These are phyloP conservation scores for Artomyces pyxidatus DNA, from an alignment of 768 basidiomycete species.

Conservation along the genomic window DNA sequence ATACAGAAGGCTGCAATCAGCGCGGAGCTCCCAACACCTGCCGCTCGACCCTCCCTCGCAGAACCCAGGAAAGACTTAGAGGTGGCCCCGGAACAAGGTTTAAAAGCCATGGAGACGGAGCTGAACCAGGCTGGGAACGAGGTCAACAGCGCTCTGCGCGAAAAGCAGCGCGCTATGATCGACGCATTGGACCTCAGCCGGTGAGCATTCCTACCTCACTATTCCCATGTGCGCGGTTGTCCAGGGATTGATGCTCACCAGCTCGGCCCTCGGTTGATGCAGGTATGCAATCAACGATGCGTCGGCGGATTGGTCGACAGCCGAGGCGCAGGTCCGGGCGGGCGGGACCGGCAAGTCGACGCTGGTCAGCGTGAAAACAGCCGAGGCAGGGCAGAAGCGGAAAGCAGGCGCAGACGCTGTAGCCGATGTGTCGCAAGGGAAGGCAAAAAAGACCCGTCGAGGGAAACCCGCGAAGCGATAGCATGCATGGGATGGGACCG, in stretches of 20 bases:
- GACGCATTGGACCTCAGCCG: constrained; percentile 80
- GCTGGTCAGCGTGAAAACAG: constrained; percentile 68
- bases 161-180: constrained; percentile 82
- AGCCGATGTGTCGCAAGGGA: constrained; percentile 20
- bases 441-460: constrained; percentile 39
- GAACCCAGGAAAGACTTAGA: constrained; percentile 8
- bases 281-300: constrained; percentile 73
- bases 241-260: constrained; percentile 1
- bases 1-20: constrained; percentile 75
- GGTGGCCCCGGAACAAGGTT: constrained; percentile 21
- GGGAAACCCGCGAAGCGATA: constrained; percentile 36
- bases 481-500: no score
- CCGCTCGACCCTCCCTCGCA: constrained; percentile 20
- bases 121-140: constrained; percentile 60
- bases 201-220: constrained; percentile 41
- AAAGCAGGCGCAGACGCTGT: constrained; percentile 40
- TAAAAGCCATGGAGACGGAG: constrained; percentile 24
- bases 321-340: constrained; percentile 62
- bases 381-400: constrained; percentile 40
- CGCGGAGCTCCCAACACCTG: constrained; percentile 43
- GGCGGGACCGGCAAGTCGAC: constrained; percentile 45
- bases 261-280: constrained; percentile 9
- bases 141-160: constrained; percentile 42
- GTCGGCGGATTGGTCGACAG: constrained; percentile 64
- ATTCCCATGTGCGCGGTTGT: neutral